Percentiles rank a stretch among this genome's conserved stretches.
phyloP scores from a whole-genome alignment of 2,329 filamentous ascomycete genomes.

The Eutypella sp. region DNA sequence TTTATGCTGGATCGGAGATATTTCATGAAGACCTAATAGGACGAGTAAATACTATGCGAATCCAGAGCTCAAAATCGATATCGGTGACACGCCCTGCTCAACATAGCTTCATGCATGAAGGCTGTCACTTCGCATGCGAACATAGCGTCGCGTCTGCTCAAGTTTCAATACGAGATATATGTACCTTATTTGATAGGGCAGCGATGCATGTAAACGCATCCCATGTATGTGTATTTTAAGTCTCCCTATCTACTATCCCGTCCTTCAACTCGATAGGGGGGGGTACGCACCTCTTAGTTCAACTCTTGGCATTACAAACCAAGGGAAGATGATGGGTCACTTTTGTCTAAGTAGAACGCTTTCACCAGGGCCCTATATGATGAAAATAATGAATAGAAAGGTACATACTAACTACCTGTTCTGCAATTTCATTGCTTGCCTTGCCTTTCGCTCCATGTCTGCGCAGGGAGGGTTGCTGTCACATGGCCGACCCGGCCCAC shows the following conservation, averaged over 20 bases:
- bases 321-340: background rate
- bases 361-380: background rate
- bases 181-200: conserved; percentile 6
- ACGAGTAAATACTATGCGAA: no score
- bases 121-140: conserved; percentile 1
- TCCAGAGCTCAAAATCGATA: conserved; percentile 1
- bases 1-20: no score
- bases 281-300: background rate
- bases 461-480: background rate
- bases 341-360: background rate
- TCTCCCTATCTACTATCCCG: conserved; percentile 3
- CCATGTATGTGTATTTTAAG: background rate
- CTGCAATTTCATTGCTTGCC: background rate
- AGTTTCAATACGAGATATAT: conserved; percentile 5
- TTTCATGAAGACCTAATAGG: no score
- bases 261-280: background rate
- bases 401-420: background rate
- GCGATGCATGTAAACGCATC: conserved; percentile 4
- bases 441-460: background rate
- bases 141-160: background rate
- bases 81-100: conserved; percentile 1
- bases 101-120: conserved; percentile 4
- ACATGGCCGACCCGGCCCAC: conserved; percentile 4
- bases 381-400: background rate
- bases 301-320: conserved; percentile 6